These are phyloP conservation scores for Ascochyta koolunga DNA, from an alignment of 2,329 filamentous ascomycete species.

Conservation along the genomic window DNA sequence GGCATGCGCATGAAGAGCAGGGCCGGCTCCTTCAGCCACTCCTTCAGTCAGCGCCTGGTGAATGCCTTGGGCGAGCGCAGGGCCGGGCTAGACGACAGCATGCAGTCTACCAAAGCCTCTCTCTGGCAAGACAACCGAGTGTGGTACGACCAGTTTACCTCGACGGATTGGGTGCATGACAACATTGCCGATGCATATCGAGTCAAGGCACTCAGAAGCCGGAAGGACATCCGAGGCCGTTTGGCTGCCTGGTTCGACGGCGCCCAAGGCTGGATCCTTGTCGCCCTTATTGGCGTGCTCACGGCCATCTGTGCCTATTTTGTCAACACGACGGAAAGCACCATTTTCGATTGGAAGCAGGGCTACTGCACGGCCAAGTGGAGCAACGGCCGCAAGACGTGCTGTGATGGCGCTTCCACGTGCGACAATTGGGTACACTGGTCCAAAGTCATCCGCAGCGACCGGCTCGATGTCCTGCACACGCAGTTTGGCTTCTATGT, in stretches of 20 bases:
- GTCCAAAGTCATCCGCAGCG: slow-evolving; percentile 64
- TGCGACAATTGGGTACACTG: slow-evolving; percentile 69
- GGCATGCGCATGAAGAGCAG: slow-evolving; percentile 43
- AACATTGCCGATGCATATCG: slow-evolving; percentile 93
- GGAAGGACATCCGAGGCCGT: slow-evolving; percentile 85
- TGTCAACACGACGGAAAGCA: slow-evolving; percentile 84
- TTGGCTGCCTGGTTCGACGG: slow-evolving; percentile 79
- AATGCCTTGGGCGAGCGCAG: slow-evolving; percentile 61
- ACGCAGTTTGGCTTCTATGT: slow-evolving; percentile 83
- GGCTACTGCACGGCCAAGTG: slow-evolving; percentile 78
- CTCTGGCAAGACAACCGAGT: slow-evolving; percentile 82
- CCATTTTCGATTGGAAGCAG: slow-evolving; percentile 88
- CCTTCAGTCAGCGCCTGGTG: slow-evolving; percentile 58
- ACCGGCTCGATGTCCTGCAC: slow-evolving; percentile 58
- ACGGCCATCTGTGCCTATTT: slow-evolving; percentile 86
- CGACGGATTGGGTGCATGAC: slow-evolving; percentile 97
- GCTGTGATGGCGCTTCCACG: slow-evolving; percentile 61
- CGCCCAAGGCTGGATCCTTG: slow-evolving; percentile 91
- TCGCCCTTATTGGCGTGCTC: slow-evolving; percentile 84
- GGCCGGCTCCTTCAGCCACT: slow-evolving; percentile 41
- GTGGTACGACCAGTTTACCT: slow-evolving; percentile 99
- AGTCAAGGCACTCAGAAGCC: slow-evolving; percentile 78
- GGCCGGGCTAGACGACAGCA: slow-evolving; percentile 58
- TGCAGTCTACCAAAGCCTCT: slow-evolving; percentile 69
- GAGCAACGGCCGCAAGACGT: slow-evolving; percentile 73